Conservation (phyloP, 108 stramenopile species). For the Pelagomonas calceolata region DNA sequence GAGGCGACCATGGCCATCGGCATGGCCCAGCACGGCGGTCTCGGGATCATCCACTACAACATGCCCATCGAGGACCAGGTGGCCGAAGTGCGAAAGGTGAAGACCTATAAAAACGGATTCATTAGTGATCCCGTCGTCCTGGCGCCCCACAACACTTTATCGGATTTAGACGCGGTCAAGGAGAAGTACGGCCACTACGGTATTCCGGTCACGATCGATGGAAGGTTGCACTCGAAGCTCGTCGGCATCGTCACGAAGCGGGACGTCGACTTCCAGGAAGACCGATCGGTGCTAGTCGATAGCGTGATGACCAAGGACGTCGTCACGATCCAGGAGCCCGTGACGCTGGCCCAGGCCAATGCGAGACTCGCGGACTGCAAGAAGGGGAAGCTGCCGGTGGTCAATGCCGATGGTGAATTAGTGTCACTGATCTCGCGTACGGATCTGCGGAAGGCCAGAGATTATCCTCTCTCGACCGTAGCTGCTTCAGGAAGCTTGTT, state of each 20-base stretch:
- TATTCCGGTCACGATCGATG: slow-evolving; percentile 94
- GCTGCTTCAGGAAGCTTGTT: slow-evolving; percentile 84
- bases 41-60: slow-evolving; percentile 99
- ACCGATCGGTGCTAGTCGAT: slow-evolving; percentile 35
- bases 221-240: slow-evolving; percentile 88
- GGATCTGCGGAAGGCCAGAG: slow-evolving; percentile 94
- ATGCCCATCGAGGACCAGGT: slow-evolving; percentile 84
- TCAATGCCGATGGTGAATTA: slow-evolving; percentile 85
- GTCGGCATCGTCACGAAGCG: slow-evolving; percentile 94
- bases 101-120: slow-evolving; percentile 98
- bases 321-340: slow-evolving; percentile 92
- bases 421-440: slow-evolving; percentile 93
- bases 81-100: slow-evolving; percentile 75
- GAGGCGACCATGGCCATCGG: slow-evolving; percentile 90
- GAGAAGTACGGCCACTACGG: slow-evolving; percentile 75
- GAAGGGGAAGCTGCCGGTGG: slow-evolving; percentile 97
- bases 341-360: slow-evolving; percentile 85
- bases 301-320: slow-evolving; percentile 57
- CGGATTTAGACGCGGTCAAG: slow-evolving; percentile 73
- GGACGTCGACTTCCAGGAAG: slow-evolving; percentile 90
- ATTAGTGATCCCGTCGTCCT: slow-evolving; percentile 95
- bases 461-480: slow-evolving; percentile 91
- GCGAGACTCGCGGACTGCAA: slow-evolving; percentile 83
- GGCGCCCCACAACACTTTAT: slow-evolving; percentile 72
- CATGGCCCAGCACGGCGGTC: slow-evolving; percentile 98